Evolutionary conservation across 306 rosid genomes (phyloP), one percentile per base, ranked within the genome.

Genomic region (Corylus heterophylla): DNA sequence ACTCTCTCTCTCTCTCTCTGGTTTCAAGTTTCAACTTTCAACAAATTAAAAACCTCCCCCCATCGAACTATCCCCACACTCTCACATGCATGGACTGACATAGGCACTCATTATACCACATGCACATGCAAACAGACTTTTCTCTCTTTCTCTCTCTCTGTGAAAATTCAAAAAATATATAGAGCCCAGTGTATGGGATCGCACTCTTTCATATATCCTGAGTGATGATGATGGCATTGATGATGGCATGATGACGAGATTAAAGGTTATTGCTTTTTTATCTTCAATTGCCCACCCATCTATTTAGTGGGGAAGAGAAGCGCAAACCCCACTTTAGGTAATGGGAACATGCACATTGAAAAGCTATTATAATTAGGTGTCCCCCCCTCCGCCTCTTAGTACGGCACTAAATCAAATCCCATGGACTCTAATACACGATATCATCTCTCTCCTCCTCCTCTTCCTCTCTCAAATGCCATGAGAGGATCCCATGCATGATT

Each of bases 51-150:
- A 79, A 69, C 49, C 2, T 0, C 13, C 10, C 42, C 1, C 44
- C 17, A 10, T 55, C 68, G 82, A 82, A 84, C 82, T 74, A 84
- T 84, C 83, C 85, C 83, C 84, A 81, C 90, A 83, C 91, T 87
- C 75, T 92, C 97, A 88, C 97, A 88, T 92, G 91, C 97, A 92
- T 88, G 92, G 81, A 70, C 94, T 90, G 94, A 92, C 97, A 92
- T 76, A 8, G 20, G 81, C 97, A 88, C 94, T 90, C 92, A 92
- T 90, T 87, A 86, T 81, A 73, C 84, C 94, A 87, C 97, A 92
- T 92, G 90, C 92, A 83, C 94, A 88, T 92, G 97, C 97, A 85
- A 87, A 74, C 48, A 66, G 62, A 64, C 35, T 62, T 37, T 12
- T 22, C 8, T 48, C 83, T 50, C 35, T 61, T 71, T 52, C 58